A percentile compares a stretch with the other conserved stretches of the same genome.
Evolutionary conservation across 2,329 filamentous ascomycete species (phyloP).

Genomic region (Cordyceps tenuipes): DNA sequence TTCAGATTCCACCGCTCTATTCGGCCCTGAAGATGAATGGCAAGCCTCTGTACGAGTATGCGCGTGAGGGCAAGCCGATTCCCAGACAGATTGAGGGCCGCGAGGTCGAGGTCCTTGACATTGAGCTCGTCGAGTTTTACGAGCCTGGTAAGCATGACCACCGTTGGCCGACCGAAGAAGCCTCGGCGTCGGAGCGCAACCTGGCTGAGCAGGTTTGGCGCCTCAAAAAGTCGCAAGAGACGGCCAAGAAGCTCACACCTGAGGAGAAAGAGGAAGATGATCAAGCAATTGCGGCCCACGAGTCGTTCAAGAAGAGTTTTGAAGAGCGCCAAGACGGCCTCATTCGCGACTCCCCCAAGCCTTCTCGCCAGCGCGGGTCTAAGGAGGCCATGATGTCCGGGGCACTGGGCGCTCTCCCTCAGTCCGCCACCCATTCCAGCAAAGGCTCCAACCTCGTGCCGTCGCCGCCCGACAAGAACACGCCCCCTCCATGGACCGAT

Average conservation of each 20-base stretch:
- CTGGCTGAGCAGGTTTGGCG: slow-evolving; percentile 66
- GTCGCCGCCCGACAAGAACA: slow-evolving; percentile 35
- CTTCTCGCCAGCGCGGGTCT: slow-evolving; percentile 14
- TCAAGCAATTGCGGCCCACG: slow-evolving; percentile 46
- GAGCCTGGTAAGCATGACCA: slow-evolving; percentile 74
- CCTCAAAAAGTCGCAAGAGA: slow-evolving; percentile 48
- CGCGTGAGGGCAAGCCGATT: slow-evolving; percentile 77
- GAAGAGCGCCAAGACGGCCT: slow-evolving; percentile 50
- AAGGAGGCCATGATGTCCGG: slow-evolving; percentile 48
- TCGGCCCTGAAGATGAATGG: slow-evolving; percentile 89
- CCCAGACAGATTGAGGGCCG: slow-evolving; percentile 77
- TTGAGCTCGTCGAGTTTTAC: slow-evolving; percentile 78
- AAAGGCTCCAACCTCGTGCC: slow-evolving; percentile 48
- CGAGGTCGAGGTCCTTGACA: slow-evolving; percentile 65
- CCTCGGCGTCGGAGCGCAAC: slow-evolving; percentile 63
- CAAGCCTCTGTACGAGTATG: slow-evolving; percentile 93
- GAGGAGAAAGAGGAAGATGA: slow-evolving; percentile 49
- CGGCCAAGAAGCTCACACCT: slow-evolving; percentile 39
- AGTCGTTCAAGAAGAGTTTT: slow-evolving; percentile 49
- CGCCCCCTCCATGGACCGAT: slow-evolving; percentile 49
- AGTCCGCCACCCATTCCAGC: slow-evolving; percentile 26
- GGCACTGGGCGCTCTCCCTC: slow-evolving; percentile 44
- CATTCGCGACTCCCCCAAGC: slow-evolving; percentile 39
- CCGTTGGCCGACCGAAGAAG: slow-evolving; percentile 72
- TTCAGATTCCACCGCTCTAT: slow-evolving; percentile 87